Evolutionary conservation across 2,329 filamentous ascomycete species (phyloP).

Genomic region (Phaeophleospora eucalypticola): DNA sequence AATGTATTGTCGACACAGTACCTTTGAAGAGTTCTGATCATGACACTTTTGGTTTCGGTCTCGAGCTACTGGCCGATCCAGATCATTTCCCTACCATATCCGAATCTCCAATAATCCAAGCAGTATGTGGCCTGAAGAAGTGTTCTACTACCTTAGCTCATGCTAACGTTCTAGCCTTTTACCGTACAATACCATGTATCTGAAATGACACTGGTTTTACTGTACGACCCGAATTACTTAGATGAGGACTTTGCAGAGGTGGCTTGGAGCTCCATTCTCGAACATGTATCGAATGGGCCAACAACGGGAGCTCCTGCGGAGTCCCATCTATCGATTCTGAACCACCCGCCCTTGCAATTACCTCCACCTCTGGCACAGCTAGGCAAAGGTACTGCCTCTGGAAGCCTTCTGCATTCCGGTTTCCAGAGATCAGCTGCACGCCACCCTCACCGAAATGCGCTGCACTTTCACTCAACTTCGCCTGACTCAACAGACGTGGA

Average conservation of each 20-base stretch:
- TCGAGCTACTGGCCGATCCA: slow-evolving; percentile 12
- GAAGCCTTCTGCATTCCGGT: slow-evolving; percentile 10
- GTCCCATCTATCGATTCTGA: slow-evolving; percentile 7
- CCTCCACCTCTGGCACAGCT: slow-evolving; percentile 3
- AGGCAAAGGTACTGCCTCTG: slow-evolving; percentile 1
- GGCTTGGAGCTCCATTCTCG: slow-evolving; percentile 5
- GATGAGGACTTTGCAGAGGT: slow-evolving; percentile 8
- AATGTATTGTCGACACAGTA: slow-evolving; percentile 1
- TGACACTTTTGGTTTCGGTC: slow-evolving; percentile 8
- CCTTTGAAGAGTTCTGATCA: not conserved
- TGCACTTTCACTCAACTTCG: slow-evolving; percentile 7
- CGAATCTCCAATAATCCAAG: slow-evolving; percentile 2
- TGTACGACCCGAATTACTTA: slow-evolving; percentile 6
- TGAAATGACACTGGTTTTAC: slow-evolving; percentile 5
- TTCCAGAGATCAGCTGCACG: slow-evolving; percentile 8
- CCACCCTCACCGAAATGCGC: slow-evolving; percentile 5
- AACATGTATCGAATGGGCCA: slow-evolving; percentile 3
- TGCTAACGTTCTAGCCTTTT: slow-evolving; percentile 6
- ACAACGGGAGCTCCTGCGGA: not conserved
- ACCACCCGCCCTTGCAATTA: slow-evolving; percentile 9
- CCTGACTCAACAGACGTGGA: not conserved
- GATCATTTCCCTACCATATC: slow-evolving; percentile 8
- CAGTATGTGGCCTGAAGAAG: slow-evolving; percentile 1
- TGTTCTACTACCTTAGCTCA: not conserved
- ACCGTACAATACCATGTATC: slow-evolving; percentile 14